Percentiles rank a stretch among this genome's conserved stretches.
Conservation (phyloP, 192 early-diverging fungal genomes). For the Coemansia sp. region DNA sequence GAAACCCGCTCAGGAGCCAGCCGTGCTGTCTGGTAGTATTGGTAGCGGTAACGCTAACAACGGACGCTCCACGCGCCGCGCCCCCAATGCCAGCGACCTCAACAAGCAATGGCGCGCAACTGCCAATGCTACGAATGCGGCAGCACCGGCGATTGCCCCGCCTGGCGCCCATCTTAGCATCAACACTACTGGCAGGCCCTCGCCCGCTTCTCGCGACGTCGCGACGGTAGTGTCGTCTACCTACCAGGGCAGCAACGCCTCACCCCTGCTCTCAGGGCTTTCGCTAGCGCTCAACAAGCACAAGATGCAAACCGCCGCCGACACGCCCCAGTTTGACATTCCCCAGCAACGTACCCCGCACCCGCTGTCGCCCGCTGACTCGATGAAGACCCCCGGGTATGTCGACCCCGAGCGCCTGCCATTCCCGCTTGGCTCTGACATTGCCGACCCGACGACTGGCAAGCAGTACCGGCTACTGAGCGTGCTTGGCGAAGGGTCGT, state of each 20-base stretch:
- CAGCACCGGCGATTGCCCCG: slow-evolving; percentile 4
- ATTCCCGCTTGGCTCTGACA: slow-evolving; percentile 49
- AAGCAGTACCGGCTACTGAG: slow-evolving; percentile 48
- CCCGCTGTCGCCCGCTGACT: slow-evolving; percentile 46
- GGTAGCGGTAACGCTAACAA: slow-evolving; percentile 7
- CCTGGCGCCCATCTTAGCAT: slow-evolving; percentile 10
- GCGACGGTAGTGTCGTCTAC: slow-evolving; percentile 39
- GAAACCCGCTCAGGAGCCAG: slow-evolving; percentile 31
- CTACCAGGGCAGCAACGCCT: slow-evolving; percentile 39
- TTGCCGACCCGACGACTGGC: slow-evolving; percentile 45
- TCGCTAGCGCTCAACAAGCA: slow-evolving; percentile 51
- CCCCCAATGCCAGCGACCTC: slow-evolving; percentile 42
- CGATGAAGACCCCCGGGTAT: slow-evolving; percentile 52
- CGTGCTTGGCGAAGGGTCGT: slow-evolving; percentile 71
- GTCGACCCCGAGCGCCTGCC: slow-evolving; percentile 50
- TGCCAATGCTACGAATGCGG: slow-evolving; percentile 12
- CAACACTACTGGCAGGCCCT: slow-evolving; percentile 23
- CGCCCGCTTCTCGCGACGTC: slow-evolving; percentile 13
- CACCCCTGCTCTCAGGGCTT: slow-evolving; percentile 42
- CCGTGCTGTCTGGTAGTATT: slow-evolving; percentile 7
- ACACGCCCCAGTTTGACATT: slow-evolving; percentile 23
- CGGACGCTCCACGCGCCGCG: slow-evolving; percentile 35
- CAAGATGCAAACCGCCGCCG: slow-evolving; percentile 18
- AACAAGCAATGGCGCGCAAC: slow-evolving; percentile 51
- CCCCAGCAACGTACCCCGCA: slow-evolving; percentile 47